Base-by-base conservation (phyloP, 345 rosid genomes). In the Lumnitzera racemosa region DNA sequence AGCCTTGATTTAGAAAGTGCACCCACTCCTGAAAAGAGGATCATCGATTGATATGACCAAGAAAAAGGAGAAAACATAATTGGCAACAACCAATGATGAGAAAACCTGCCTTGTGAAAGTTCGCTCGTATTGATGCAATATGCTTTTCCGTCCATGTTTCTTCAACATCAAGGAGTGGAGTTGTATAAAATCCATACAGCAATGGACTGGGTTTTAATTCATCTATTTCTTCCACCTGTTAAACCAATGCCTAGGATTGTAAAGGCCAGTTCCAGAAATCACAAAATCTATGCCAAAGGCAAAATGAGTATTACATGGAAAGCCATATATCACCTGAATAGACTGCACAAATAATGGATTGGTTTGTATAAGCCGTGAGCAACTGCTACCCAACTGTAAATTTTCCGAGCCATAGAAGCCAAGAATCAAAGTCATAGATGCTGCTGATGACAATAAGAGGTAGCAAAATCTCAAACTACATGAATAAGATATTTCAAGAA, bases 1-100 rank as follows among this genome's bases (percentile, higher is more conserved):
- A 85, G 58, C 82, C 83, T 56, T 71, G 62, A 65, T 85, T 82
- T 27, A 85, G 76, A 68, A 67, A 85, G 63, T 71, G 70, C 15
- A 73, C 6, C 88, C 91, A 85, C 51, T 82, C 80, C 91, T 82
- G 81, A 67, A 65, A 53, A 50, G 20, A 1, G 31, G 13, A 51
- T 46, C 55, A 36, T 53, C 20, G 16, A 53, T 53, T 17, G 53
- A 14, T 54, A 60, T 41, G 25, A 58, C 16, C 15, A 24, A 17
- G 20, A 15, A 41, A 5, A 58, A 11, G 11, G 47, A 43, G 55
- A 49, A 11, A 10, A 53, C 29, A 48, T 24, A n/a, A 15, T 16
- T 12, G n/a, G 59, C 10, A 14, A 50, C n/a, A 46, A 13, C 16
- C 14, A 49, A 47, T 9, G 15, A 15, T 57, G 46, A n/a, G 55